These are phyloP conservation scores for Picea glauca DNA, from an alignment of 75 land plant species.

Conservation along the genomic window DNA sequence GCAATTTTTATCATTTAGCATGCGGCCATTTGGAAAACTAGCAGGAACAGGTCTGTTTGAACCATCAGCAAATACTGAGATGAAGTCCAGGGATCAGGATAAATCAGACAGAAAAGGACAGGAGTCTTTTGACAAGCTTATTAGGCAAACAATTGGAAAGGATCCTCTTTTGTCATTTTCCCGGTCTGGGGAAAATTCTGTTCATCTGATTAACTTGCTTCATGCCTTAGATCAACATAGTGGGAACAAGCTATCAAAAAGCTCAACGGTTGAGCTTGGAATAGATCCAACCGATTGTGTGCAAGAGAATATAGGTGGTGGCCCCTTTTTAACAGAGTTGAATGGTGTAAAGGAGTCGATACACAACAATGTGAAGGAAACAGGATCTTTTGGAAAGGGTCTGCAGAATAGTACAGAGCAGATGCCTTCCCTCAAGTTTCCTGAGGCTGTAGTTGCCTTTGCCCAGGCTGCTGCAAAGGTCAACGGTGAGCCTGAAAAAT, in stretches of 20 bases:
- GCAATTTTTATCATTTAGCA: not conserved
- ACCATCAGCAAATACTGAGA: conserved; percentile 1
- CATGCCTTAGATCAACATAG: conserved; percentile 71
- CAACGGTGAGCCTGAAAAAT: conserved; percentile 42
- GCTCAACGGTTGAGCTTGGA: conserved; percentile 19
- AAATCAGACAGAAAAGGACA: conserved; percentile 4
- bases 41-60: not conserved
- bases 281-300: conserved; percentile 16
- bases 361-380: conserved; percentile 11
- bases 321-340: conserved; percentile 10
- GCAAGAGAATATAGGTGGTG: conserved; percentile 15
- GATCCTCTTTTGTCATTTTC: conserved; percentile 55
- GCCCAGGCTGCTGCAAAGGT: conserved; percentile 57
- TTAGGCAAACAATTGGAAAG: conserved; percentile 61
- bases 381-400: conserved; percentile 20
- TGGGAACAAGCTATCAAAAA: conserved; percentile 25
- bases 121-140: conserved; percentile 42
- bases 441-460: conserved; percentile 40
- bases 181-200: conserved; percentile 53
- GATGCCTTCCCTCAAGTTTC: conserved; percentile 28
- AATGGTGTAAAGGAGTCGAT: conserved; percentile 19
- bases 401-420: conserved; percentile 21
- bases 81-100: conserved; percentile 3
- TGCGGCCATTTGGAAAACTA: conserved; percentile 8
- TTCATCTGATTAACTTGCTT: conserved; percentile 59